Evolutionary conservation across 2,329 filamentous ascomycete genomes (phyloP).

Genomic region (Fusarium heterosporum): DNA sequence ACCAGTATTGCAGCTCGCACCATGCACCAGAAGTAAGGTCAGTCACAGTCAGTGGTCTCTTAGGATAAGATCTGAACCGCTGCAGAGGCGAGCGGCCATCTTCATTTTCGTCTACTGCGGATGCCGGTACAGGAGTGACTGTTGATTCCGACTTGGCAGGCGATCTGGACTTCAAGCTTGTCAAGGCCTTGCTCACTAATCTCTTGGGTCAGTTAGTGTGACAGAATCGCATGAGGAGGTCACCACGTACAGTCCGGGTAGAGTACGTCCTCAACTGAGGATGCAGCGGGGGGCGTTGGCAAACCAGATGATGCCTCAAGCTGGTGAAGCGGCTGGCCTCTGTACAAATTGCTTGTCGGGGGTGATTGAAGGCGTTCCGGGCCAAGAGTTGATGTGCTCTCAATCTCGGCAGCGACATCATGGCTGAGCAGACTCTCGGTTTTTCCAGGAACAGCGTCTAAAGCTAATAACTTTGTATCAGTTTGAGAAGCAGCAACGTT

Average conservation of each 20-base stretch:
- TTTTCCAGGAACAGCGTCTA: constrained; percentile 44
- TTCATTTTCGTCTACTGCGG: constrained; percentile 15
- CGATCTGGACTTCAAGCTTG: constrained; percentile 32
- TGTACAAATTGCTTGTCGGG: constrained; percentile 4
- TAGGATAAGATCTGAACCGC: constrained; percentile 81
- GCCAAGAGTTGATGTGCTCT: not conserved
- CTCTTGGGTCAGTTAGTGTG: constrained; percentile 73
- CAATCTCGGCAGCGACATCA: constrained; percentile 22
- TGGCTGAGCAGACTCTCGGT: constrained; percentile 17
- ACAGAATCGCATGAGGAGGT: constrained; percentile 12
- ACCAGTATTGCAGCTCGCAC: constrained; percentile 96
- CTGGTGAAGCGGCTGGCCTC: constrained; percentile 10
- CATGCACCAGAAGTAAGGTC: constrained; percentile 91
- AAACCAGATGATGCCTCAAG: constrained; percentile 4
- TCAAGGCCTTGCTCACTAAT: constrained; percentile 67
- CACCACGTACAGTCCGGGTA: constrained; percentile 66
- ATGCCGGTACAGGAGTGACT: constrained; percentile 15
- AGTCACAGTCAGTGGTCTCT: constrained; percentile 85
- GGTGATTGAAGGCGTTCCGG: constrained; percentile 11
- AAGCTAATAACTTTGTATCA: constrained; percentile 27
- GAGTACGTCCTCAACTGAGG: constrained; percentile 48
- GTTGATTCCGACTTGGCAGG: constrained; percentile 30
- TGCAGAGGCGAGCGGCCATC: constrained; percentile 71
- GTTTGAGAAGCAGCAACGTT: not conserved
- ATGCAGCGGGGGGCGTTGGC: constrained; percentile 20